Conservation (phyloP, 345 rosid genomes). For the Eucalyptus grandis region DNA sequence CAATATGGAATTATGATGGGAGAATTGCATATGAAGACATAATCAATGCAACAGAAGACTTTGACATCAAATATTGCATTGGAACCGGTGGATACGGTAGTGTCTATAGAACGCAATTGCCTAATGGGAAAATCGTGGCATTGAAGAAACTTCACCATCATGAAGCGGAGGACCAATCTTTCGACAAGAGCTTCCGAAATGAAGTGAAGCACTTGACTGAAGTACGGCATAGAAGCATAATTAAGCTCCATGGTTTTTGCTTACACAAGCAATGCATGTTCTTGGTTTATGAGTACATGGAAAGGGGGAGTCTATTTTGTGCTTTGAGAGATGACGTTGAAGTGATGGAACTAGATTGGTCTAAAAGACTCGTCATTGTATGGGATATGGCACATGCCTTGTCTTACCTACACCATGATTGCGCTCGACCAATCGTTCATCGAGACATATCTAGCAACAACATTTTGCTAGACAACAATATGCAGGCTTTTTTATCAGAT, state of each 20-base stretch:
- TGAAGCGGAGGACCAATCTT: neutral
- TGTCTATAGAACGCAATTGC: slow-evolving; percentile 4
- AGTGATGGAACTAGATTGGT: neutral
- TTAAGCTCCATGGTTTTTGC: neutral
- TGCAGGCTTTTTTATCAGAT: neutral
- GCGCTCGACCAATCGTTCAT: neutral
- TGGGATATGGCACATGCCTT: neutral
- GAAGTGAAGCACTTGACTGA: neutral
- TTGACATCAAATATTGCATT: slow-evolving; percentile 6
- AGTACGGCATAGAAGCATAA: neutral
- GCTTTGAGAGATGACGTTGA: neutral
- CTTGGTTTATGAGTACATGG: neutral
- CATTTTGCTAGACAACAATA: neutral
- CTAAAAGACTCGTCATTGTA: neutral
- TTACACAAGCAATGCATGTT: neutral
- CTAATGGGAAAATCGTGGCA: neutral
- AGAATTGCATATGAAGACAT: slow-evolving; percentile 1
- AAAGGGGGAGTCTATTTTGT: neutral
- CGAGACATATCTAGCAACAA: slow-evolving; percentile 10
- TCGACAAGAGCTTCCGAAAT: neutral
- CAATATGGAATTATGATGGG: slow-evolving; percentile 5
- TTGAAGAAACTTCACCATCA: neutral
- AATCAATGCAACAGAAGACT: neutral
- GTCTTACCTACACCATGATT: slow-evolving; percentile 1
- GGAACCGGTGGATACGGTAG: slow-evolving; percentile 10